Evolutionary conservation across 768 basidiomycete genomes (phyloP).

Genomic region (Exsudoporus frostii): DNA sequence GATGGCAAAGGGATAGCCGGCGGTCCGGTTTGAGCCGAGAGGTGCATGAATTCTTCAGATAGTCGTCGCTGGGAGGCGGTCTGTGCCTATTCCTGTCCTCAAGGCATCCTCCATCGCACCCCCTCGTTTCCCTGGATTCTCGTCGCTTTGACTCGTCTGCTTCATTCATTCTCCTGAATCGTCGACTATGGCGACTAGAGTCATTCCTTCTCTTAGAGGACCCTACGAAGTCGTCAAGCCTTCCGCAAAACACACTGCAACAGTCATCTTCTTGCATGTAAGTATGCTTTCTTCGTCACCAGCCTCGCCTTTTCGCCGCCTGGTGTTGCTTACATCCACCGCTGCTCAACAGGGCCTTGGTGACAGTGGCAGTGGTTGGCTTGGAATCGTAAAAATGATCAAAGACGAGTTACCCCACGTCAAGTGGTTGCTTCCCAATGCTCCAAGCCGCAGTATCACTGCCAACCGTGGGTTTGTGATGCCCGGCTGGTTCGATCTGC

Average conservation of each 20-base stretch:
- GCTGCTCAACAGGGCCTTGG: conserved; percentile 59
- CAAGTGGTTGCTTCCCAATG: conserved; percentile 71
- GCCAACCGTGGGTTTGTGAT: conserved; percentile 68
- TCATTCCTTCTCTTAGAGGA: conserved; percentile 20
- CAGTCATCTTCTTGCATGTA: conserved; percentile 89
- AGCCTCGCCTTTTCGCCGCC: not conserved
- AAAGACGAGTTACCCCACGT: conserved; percentile 60
- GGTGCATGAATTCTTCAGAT: not conserved
- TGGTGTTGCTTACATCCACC: conserved; percentile 1
- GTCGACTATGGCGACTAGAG: conserved; percentile 16
- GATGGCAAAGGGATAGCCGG: conserved; percentile 4
- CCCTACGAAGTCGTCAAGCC: conserved; percentile 52
- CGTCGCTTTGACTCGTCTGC: not conserved
- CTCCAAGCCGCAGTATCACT: conserved; percentile 52
- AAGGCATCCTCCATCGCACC: not conserved
- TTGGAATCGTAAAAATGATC: conserved; percentile 71
- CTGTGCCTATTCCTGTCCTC: not conserved
- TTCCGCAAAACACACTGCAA: conserved; percentile 69
- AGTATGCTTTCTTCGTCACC: conserved; percentile 36
- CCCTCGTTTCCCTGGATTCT: not conserved
- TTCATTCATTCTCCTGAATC: not conserved
- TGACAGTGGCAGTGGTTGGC: conserved; percentile 73
- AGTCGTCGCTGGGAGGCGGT: not conserved
- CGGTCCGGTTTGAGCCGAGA: conserved; percentile 25
- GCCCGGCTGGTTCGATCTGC: conserved; percentile 86